phyloP scores from a whole-genome alignment of 139 green algal genomes.

The Zygnema cylindricum region DNA sequence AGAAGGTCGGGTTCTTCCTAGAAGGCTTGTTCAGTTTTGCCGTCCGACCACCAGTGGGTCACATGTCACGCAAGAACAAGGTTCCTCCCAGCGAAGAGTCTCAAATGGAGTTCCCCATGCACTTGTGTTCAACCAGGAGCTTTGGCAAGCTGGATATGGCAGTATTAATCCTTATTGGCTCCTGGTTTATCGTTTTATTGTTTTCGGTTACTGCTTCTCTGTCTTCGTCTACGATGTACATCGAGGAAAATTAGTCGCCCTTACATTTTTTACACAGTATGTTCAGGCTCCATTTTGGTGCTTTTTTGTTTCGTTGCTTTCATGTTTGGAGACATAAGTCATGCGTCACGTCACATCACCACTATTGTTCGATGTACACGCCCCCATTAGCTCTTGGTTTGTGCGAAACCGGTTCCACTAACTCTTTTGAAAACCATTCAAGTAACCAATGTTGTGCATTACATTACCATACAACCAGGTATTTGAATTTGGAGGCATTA shows the following conservation, averaged over 20 bases:
- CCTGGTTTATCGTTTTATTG: neutral
- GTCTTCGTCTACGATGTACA: neutral
- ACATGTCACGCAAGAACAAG: neutral
- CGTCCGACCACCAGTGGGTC: neutral
- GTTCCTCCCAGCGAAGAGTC: neutral
- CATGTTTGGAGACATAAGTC: too few species aligned
- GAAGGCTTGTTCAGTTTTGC: neutral
- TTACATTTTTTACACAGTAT: conserved; percentile 12
- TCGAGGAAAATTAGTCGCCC: neutral
- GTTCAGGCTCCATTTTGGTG: too few species aligned
- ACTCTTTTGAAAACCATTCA: too few species aligned
- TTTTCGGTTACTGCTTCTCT: neutral
- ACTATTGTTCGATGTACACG: too few species aligned
- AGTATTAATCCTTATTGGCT: neutral
- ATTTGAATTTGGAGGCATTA: too few species aligned
- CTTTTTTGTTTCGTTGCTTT: too few species aligned
- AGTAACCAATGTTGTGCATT: too few species aligned
- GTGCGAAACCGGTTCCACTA: too few species aligned
- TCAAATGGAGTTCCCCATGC: neutral
- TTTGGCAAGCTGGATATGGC: conserved; percentile 1
- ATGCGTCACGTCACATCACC: too few species aligned
- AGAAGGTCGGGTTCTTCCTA: neutral
- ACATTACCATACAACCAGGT: too few species aligned
- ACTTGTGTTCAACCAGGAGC: neutral
- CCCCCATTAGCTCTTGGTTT: too few species aligned